Conservation (phyloP, 2,329 filamentous ascomycete species). For the Alternaria ethzedia region DNA sequence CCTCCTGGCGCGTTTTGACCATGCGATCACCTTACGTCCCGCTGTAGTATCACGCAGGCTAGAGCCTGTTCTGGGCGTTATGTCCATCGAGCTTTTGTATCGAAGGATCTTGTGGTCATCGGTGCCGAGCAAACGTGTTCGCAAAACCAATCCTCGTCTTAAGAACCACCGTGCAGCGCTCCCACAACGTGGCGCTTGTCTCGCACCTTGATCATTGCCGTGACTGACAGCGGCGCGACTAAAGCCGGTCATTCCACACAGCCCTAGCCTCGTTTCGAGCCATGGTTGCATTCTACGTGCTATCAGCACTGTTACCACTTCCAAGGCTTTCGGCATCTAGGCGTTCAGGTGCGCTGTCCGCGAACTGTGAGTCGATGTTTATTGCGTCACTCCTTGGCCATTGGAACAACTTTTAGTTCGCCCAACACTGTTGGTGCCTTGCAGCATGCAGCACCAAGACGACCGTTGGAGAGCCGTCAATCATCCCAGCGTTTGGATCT, state of each 20-base stretch:
- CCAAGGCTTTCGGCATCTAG: background rate
- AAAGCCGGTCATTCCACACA: constrained; percentile 1
- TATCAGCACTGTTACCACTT: background rate
- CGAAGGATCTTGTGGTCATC: background rate
- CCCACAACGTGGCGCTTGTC: background rate
- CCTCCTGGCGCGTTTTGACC: background rate
- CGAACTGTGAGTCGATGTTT: background rate
- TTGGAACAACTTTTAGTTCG: background rate
- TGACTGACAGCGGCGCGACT: background rate
- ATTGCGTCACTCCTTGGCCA: background rate
- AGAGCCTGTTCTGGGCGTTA: background rate
- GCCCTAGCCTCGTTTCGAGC: background rate
- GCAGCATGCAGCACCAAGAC: background rate
- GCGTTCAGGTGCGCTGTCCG: background rate
- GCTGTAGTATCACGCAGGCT: too few species aligned
- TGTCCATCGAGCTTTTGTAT: background rate
- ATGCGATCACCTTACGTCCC: background rate
- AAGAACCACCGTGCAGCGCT: background rate
- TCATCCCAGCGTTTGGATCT: background rate
- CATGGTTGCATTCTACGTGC: background rate
- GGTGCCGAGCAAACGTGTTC: background rate
- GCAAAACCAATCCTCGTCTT: constrained; percentile 1
- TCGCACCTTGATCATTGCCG: background rate
- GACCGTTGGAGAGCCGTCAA: constrained; percentile 2
- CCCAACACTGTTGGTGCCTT: background rate